Evolutionary conservation across 768 basidiomycete genomes (phyloP).

Genomic region (Imleria badia): DNA sequence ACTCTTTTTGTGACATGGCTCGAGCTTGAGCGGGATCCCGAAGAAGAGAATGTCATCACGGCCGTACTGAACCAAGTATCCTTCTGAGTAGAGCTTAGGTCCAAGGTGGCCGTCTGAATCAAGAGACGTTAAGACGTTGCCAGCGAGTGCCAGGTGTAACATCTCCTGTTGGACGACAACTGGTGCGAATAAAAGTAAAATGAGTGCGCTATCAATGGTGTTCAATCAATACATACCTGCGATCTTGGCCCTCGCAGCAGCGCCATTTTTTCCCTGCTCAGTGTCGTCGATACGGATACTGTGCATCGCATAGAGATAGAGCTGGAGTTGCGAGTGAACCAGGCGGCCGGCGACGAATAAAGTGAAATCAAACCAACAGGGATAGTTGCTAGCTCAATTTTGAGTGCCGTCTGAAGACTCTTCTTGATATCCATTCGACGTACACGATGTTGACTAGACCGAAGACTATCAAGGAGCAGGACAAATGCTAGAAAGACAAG

Average conservation of each 20-base stretch:
- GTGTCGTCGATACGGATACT: neutral
- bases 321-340: no score
- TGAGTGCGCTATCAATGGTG: no score
- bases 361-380: neutral
- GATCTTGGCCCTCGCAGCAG: no score
- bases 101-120: neutral
- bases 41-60: neutral
- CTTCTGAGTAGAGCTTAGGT: neutral
- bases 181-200: no score
- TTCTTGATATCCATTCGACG: neutral
- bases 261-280: no score
- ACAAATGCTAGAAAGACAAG: neutral
- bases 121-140: neutral
- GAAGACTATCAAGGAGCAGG: no score
- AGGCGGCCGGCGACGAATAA: no score
- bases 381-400: neutral
- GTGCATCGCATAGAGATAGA: neutral
- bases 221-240: no score
- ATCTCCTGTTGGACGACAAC: no score
- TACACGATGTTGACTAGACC: no score
- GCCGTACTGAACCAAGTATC: neutral
- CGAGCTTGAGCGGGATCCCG: neutral
- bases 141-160: no score
- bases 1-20: neutral
- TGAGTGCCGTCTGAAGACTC: neutral